A percentile compares a stretch with the other conserved stretches of the same genome.
These are phyloP conservation scores for Cutaneotrichosporon spelunceum DNA, from an alignment of 1,284 basidiomycete species.

Conservation along the genomic window DNA sequence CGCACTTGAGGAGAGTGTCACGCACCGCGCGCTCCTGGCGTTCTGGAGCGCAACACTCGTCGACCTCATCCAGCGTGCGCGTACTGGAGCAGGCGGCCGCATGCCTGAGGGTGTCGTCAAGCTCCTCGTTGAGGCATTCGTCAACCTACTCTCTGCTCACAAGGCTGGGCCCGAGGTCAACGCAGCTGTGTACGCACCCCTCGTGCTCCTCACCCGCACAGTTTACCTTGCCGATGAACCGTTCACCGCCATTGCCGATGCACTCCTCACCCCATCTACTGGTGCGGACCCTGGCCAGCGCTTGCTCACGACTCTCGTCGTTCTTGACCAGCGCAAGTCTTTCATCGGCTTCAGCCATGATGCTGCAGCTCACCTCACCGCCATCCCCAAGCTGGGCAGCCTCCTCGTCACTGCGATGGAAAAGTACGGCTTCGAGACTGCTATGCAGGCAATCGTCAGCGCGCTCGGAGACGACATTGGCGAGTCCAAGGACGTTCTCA, in stretches of 20 bases:
- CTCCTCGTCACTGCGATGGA: slow-evolving; percentile 41
- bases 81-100: slow-evolving; percentile 30
- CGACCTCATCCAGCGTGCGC: slow-evolving; percentile 65
- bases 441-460: slow-evolving; percentile 29
- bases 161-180: slow-evolving; percentile 44
- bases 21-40: slow-evolving; percentile 71
- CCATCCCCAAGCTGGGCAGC: slow-evolving; percentile 36
- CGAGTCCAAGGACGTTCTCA: slow-evolving; percentile 26
- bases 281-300: slow-evolving; percentile 47
- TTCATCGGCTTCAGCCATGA: slow-evolving; percentile 38
- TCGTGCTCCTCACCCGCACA: slow-evolving; percentile 47
- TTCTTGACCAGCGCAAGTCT: slow-evolving; percentile 42
- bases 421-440: slow-evolving; percentile 44
- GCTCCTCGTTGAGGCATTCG: slow-evolving; percentile 48
- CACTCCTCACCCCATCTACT: slow-evolving; percentile 38
- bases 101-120: slow-evolving; percentile 45
- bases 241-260: slow-evolving; percentile 39
- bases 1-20: slow-evolving; percentile 57
- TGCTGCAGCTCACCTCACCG: slow-evolving; percentile 28
- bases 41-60: slow-evolving; percentile 81
- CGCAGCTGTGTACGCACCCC: slow-evolving; percentile 49
- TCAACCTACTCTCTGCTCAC: slow-evolving; percentile 33
- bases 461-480: slow-evolving; percentile 27
- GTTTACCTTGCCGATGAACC: slow-evolving; percentile 45
- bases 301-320: slow-evolving; percentile 45